phyloP scores from a whole-genome alignment of 2,329 filamentous ascomycete species.

The Colletotrichum salicis region DNA sequence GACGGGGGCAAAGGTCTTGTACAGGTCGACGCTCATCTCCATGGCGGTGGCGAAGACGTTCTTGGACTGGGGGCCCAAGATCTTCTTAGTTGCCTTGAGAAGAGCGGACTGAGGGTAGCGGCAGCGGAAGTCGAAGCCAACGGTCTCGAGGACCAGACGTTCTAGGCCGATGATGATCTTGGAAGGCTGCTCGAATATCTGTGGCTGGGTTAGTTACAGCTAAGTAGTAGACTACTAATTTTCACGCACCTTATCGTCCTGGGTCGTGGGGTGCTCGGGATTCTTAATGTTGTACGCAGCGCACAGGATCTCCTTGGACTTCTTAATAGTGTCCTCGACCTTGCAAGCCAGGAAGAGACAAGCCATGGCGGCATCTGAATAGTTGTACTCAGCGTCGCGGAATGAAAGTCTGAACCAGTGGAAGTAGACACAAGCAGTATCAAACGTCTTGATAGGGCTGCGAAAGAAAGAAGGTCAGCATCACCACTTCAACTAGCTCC shows the following conservation, averaged over 20 bases:
- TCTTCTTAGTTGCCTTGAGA: slow-evolving; percentile 77
- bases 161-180: slow-evolving; percentile 90
- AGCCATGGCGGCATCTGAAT: slow-evolving; percentile 85
- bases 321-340: slow-evolving; percentile 97
- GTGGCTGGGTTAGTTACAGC: background rate
- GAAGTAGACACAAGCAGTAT: slow-evolving; percentile 91
- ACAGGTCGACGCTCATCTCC: slow-evolving; percentile 86
- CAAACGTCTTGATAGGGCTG: slow-evolving; percentile 89
- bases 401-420: slow-evolving; percentile 92
- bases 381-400: slow-evolving; percentile 86
- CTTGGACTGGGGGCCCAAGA: slow-evolving; percentile 59
- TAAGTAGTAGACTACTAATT: background rate
- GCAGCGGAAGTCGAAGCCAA: slow-evolving; percentile 92
- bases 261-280: slow-evolving; percentile 73
- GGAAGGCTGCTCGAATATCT: slow-evolving; percentile 84
- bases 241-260: slow-evolving; percentile 80
- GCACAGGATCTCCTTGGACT: slow-evolving; percentile 91
- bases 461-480: slow-evolving; percentile 23
- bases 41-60: slow-evolving; percentile 77
- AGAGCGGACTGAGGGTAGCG: slow-evolving; percentile 88
- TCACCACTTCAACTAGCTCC: background rate
- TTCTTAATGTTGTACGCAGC: slow-evolving; percentile 88
- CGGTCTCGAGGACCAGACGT: slow-evolving; percentile 89
- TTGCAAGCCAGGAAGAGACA: slow-evolving; percentile 95
- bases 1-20: slow-evolving; percentile 91